These are phyloP conservation scores for Coffea canephora DNA, from an alignment of 257 asterid species.

Conservation along the genomic window DNA sequence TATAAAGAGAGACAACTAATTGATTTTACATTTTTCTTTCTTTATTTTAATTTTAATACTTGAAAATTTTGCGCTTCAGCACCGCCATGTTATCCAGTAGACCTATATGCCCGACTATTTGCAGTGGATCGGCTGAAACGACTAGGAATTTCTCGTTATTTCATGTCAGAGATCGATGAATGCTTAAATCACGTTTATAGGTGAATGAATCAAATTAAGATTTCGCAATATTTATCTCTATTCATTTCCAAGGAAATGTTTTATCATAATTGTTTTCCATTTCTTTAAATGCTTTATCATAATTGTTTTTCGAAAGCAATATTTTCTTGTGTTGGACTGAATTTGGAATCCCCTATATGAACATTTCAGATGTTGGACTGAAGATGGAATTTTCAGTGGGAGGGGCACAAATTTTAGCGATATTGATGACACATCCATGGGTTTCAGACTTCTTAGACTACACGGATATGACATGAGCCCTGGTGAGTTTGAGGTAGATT, in stretches of 20 bases:
- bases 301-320: too few species aligned
- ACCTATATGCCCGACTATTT: constrained; percentile 44
- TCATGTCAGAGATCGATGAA: constrained; percentile 34
- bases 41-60: too few species aligned
- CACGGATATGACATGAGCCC: constrained; percentile 23
- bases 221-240: neutral
- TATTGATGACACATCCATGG: too few species aligned
- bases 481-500: too few species aligned
- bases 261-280: too few species aligned
- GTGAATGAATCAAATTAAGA: constrained; percentile 5
- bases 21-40: too few species aligned
- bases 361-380: constrained; percentile 37
- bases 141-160: constrained; percentile 44
- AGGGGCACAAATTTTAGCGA: constrained; percentile 32
- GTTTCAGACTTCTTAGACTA: too few species aligned
- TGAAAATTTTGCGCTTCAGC: constrained; percentile 19
- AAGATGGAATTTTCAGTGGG: constrained; percentile 41
- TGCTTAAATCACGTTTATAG: constrained; percentile 31
- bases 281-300: too few species aligned
- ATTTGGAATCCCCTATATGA: too few species aligned
- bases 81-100: constrained; percentile 43
- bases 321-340: too few species aligned
- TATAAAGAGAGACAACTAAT: too few species aligned
- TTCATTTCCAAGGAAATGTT: too few species aligned
- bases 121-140: constrained; percentile 52